These are phyloP conservation scores for Colletotrichum lentis DNA, from an alignment of 2,329 filamentous ascomycete genomes.

Conservation along the genomic window DNA sequence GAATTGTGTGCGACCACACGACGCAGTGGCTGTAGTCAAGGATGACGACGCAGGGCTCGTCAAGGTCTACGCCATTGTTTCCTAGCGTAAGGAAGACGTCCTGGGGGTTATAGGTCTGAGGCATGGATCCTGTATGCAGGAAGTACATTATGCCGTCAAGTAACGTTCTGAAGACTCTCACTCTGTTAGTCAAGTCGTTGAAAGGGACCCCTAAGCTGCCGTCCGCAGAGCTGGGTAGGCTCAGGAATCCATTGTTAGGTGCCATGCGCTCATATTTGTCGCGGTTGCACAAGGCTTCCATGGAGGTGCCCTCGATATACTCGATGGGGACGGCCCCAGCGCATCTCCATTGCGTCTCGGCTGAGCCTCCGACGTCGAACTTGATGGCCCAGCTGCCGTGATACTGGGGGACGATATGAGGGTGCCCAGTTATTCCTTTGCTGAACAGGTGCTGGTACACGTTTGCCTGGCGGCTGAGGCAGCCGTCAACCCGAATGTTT, in stretches of 20 bases:
- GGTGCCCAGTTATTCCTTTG: not conserved
- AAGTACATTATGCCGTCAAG: not conserved
- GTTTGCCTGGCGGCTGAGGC: not conserved
- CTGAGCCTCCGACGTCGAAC: not conserved
- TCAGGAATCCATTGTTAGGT: not conserved
- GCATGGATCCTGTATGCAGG: not conserved
- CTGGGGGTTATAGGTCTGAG: not conserved
- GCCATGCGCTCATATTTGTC: not conserved
- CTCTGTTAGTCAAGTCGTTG: not conserved
- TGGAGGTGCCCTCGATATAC: not conserved
- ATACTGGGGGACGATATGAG: not conserved
- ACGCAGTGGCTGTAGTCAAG: not conserved
- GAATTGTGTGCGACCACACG: not conserved
- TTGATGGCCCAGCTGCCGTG: not conserved
- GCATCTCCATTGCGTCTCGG: not conserved
- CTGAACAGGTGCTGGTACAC: not conserved
- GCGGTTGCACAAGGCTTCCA: not conserved
- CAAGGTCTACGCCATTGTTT: not conserved
- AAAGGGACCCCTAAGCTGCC: not conserved
- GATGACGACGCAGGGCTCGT: not conserved
- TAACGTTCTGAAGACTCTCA: not conserved
- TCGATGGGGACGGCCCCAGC: slow-evolving; percentile 1
- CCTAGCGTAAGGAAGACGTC: not conserved
- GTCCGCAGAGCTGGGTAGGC: not conserved
- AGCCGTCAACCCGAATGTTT: not conserved